A percentile compares a stretch with the other conserved stretches of the same genome.
phyloP scores from a whole-genome alignment of 352 stramenopile species.

The Phytophthora hibernalis region DNA sequence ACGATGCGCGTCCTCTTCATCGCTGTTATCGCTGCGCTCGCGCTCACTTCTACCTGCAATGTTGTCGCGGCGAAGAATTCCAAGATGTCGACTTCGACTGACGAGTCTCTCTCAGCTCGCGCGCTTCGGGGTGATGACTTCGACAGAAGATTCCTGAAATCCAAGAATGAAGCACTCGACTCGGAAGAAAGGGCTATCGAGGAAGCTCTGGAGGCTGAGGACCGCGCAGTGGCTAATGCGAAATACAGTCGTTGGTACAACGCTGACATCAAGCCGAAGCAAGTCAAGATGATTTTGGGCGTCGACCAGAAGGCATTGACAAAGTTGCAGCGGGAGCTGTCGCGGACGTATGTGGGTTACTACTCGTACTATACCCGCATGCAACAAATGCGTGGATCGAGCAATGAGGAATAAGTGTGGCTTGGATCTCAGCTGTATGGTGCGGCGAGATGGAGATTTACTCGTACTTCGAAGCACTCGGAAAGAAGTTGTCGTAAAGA shows the following conservation, averaged over 20 bases:
- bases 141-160: constrained; percentile 8
- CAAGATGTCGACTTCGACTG: neutral
- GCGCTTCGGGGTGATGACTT: neutral
- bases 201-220: neutral
- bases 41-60: constrained; percentile 12
- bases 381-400: neutral
- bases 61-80: neutral
- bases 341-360: constrained; percentile 26
- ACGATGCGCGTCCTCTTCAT: constrained; percentile 21
- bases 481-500: no score
- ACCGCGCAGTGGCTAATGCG: neutral
- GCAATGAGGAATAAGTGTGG: neutral
- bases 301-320: neutral
- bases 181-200: constrained; percentile 5
- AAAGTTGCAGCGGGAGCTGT: constrained; percentile 3
- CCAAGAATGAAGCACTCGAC: neutral
- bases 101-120: neutral
- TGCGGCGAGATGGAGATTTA: no score
- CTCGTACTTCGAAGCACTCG: no score
- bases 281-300: constrained; percentile 12
- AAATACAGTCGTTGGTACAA: constrained; percentile 21
- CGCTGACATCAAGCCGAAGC: constrained; percentile 2
- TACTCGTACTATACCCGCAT: constrained; percentile 20
- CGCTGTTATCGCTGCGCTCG: constrained; percentile 6
- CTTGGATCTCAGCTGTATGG: no score